Evolutionary conservation across 2,329 filamentous ascomycete genomes (phyloP), one percentile per base, ranked within the genome.

Genomic region (Stylonectria norvegica): DNA sequence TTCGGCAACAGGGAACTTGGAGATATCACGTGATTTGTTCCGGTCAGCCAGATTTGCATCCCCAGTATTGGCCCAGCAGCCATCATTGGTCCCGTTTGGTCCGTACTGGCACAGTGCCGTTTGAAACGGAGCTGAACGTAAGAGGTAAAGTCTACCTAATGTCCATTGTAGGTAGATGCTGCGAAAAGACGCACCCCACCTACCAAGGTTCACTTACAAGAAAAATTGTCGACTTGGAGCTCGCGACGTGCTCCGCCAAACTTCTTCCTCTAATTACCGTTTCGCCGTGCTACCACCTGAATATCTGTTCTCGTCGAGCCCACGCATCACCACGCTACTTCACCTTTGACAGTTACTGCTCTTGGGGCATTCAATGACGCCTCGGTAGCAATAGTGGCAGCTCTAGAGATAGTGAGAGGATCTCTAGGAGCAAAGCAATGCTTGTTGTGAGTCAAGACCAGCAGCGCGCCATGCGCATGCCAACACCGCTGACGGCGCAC

Each of bases 331-430:
- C 39, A 35, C 31, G 12, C 20, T 15, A 16, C 37, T n/a, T 22
- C 10, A 39, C 16, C 38, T 40, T 45, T 40, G 31, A 43, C n/a
- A 34, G 31, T 23, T 36, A 39, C 37, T 42, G 30, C 17, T 22
- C 31, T 49, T 45, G 35, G 42, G 36, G 35, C 52, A 41, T 52
- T 75, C 73, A 78, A 81, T 81, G 78, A 75, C 67, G 66, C 60
- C 62, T 60, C 76, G 81, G 76, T 86, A 91, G 87, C 73, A 81
- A 68, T 69, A 66, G 71, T 75, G 73, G 70, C 65, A 76, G 81
- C 80, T 86, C 81, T 85, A 83, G 84, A 82, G 83, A 83, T 83
- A 77, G 74, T 81, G 79, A 79, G 77, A 83, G 76, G 72, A 78
- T 84, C 81, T 85, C 81, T 85, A 83, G 81, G 78, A 79, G 80